Percentiles rank a stretch among this genome's conserved stretches.
Evolutionary conservation across 2,329 filamentous ascomycete species (phyloP).

Genomic region (Nemania sp.): DNA sequence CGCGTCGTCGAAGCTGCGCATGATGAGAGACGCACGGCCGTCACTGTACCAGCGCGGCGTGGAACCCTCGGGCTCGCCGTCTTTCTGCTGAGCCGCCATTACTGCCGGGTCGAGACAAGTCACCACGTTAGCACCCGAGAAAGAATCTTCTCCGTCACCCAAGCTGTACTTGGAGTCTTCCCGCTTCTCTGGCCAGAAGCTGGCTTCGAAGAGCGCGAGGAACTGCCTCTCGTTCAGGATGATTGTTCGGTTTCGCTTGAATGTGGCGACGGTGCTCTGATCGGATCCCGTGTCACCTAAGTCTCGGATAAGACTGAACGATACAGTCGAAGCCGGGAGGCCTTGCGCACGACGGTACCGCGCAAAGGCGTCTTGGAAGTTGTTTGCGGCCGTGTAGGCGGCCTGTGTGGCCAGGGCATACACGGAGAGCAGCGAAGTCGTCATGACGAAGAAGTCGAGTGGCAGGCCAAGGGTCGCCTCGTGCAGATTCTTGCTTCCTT

Average conservation of each 20-base stretch:
- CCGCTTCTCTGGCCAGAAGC: not conserved
- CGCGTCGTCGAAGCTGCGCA: not conserved
- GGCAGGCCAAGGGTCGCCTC: slow-evolving; percentile 22
- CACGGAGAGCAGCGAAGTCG: slow-evolving; percentile 25
- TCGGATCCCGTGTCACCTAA: slow-evolving; percentile 13
- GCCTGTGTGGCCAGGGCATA: slow-evolving; percentile 28
- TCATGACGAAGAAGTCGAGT: slow-evolving; percentile 36
- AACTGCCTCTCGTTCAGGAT: slow-evolving; percentile 26
- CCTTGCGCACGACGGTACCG: slow-evolving; percentile 32
- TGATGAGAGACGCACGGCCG: not conserved
- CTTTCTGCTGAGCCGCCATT: slow-evolving; percentile 14
- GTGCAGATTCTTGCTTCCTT: slow-evolving; percentile 34
- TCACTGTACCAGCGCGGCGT: slow-evolving; percentile 2
- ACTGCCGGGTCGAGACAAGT: slow-evolving; percentile 37
- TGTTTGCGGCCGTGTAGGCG: slow-evolving; percentile 37
- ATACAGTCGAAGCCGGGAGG: slow-evolving; percentile 33
- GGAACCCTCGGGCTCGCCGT: not conserved
- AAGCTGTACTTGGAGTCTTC: not conserved
- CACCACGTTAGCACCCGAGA: slow-evolving; percentile 32
- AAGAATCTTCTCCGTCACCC: slow-evolving; percentile 26
- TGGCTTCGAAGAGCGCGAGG: slow-evolving; percentile 23
- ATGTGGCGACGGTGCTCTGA: slow-evolving; percentile 7
- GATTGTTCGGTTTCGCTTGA: slow-evolving; percentile 7
- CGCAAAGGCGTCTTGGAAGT: slow-evolving; percentile 38
- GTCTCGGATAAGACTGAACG: slow-evolving; percentile 33